phyloP scores from a whole-genome alignment of 2,329 filamentous ascomycete genomes.

The Coniochaeta ligniaria region DNA sequence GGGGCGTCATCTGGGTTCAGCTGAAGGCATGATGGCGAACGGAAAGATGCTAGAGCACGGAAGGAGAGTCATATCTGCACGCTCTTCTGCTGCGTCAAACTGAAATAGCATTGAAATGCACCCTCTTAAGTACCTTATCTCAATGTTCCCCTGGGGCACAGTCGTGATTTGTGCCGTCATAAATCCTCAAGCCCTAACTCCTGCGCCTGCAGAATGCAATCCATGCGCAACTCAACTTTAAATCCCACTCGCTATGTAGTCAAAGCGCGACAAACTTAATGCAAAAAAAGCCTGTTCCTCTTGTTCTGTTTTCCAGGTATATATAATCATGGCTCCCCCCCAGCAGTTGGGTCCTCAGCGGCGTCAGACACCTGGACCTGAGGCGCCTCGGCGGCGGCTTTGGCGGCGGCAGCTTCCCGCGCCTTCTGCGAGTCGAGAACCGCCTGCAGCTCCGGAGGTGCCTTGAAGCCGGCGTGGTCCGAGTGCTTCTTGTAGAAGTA shows the following conservation, averaged over 20 bases:
- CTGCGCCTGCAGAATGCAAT: neutral
- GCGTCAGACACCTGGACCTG: neutral
- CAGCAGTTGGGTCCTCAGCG: neutral
- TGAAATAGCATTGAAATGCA: no score
- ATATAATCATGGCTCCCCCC: neutral
- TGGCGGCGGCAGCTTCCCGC: constrained; percentile 28
- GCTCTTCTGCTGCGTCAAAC: no score
- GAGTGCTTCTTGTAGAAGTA: constrained; percentile 87
- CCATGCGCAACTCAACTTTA: neutral
- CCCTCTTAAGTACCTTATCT: no score
- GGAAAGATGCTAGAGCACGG: no score
- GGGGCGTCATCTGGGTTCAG: no score
- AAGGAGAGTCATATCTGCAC: no score
- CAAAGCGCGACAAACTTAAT: neutral
- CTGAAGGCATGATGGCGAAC: no score
- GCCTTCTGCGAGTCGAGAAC: constrained; percentile 50
- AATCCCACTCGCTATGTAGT: neutral
- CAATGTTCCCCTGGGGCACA: no score
- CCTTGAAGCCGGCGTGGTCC: constrained; percentile 77
- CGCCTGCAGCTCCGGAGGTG: constrained; percentile 49
- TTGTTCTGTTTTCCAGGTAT: neutral
- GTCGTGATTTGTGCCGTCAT: neutral
- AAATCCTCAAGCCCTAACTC: neutral
- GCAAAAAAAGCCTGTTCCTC: neutral
- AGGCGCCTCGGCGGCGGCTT: neutral